Base-by-base conservation (phyloP, 306 rosid species). In the Lathyrus sativus region DNA sequence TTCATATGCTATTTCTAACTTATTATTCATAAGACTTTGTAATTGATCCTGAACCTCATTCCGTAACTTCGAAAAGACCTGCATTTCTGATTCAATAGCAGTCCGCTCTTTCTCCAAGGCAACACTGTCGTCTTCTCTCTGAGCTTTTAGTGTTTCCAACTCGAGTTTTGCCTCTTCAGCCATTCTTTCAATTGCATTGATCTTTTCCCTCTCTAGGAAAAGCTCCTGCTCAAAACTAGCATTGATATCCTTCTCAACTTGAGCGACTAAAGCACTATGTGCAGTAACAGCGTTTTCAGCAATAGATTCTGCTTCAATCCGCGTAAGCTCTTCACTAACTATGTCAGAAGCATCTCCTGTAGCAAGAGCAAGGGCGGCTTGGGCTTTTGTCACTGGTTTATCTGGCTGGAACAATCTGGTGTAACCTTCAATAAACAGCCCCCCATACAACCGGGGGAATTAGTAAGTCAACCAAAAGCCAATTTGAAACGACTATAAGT, bases 281-380 rank as follows among this genome's bases (percentile, higher is more conserved):
- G 90, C 95, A 70, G 96, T 86, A 55, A 95, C 99, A 62, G 87
- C 99, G 61, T 90, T 95, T 80, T 90, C 99, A 45, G 99, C 99
- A 72, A 88, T 75, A 51, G 91, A 79, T 78, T 95, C 99, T 45
- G 99, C 97, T 85, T 95, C 97, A 58, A 95, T 95, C 69, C 97
- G 96, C 66, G 97, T 87, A 78, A 95, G 95, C 84, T 95, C 99
- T 81, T 95, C 99, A 33, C 88, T 84, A 53, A 95, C 97, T 4
- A 71, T 62, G 58, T 95, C 99, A 68, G 96, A 85, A 67, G 93
- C 89, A 82, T 95, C 97, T n/a, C 99, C 96, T 3, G 89, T 88
- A 55, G 97, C 92, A 74, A 95, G 95, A 69, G 97, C 99, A 78
- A 95, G 75, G 65, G 99, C 97, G 55, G 97, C 97, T 84, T 95